Conservation (phyloP, 345 rosid species). For the Gossypium raimondii region DNA sequence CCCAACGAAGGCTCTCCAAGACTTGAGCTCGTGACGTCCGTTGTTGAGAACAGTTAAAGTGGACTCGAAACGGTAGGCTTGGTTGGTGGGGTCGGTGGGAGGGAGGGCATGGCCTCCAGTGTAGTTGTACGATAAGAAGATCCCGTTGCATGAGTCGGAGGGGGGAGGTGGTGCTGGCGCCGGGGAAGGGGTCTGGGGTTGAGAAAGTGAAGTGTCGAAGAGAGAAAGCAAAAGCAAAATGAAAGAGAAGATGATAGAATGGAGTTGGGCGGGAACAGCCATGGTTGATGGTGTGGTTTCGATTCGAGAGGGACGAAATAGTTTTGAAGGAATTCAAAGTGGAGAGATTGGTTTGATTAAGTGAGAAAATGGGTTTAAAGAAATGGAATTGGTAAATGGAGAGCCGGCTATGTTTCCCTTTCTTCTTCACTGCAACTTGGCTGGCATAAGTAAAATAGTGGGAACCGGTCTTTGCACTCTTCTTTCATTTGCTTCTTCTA, state of each 20-base stretch:
- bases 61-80: conserved; percentile 85
- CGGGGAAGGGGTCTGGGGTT: conserved; percentile 9
- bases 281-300: not conserved
- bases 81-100: conserved; percentile 52
- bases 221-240: conserved; percentile 5
- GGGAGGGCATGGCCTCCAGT: conserved; percentile 40
- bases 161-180: conserved; percentile 19
- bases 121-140: conserved; percentile 63
- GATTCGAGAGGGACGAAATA: not conserved
- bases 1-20: conserved; percentile 79
- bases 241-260: not conserved
- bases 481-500: not conserved
- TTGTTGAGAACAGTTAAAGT: conserved; percentile 65
- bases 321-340: not conserved
- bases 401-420: conserved; percentile 19
- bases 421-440: conserved; percentile 16
- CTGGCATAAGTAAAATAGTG: conserved; percentile 10
- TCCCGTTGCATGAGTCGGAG: conserved; percentile 47
- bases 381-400: conserved; percentile 9
- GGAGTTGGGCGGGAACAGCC: not conserved
- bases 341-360: not conserved
- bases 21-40: conserved; percentile 65
- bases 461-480: conserved; percentile 18
- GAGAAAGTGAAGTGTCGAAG: conserved; percentile 8
- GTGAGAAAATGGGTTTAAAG: not conserved